phyloP scores from a whole-genome alignment of 805 yeast species.

The Kluyveromyces starmeri region DNA sequence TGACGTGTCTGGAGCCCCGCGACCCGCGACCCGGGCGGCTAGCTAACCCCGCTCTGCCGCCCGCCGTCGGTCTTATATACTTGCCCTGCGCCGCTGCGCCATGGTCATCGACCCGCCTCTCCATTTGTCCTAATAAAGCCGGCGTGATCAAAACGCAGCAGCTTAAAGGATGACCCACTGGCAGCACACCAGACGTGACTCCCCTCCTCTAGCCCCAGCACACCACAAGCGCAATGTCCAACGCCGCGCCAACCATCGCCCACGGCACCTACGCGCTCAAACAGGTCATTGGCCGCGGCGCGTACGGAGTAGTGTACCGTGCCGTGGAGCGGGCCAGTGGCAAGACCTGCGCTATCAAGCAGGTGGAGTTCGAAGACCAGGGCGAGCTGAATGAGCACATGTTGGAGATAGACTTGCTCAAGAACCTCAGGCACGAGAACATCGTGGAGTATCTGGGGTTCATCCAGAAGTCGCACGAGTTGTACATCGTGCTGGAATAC shows the following conservation, averaged over 20 bases:
- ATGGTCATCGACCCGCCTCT: too few relatives aligned
- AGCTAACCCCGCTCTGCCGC: too few relatives aligned
- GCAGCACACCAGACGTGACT: too few relatives aligned
- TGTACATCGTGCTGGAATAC: conserved; percentile 73
- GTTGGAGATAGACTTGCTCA: conserved; percentile 65
- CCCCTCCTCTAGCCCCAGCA: too few relatives aligned
- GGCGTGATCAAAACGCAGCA: too few relatives aligned
- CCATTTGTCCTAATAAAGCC: too few relatives aligned
- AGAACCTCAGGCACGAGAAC: conserved; percentile 74
- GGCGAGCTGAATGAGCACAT: conserved; percentile 53
- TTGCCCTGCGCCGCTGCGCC: too few relatives aligned
- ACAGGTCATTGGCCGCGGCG: conserved; percentile 79
- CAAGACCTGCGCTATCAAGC: conserved; percentile 72
- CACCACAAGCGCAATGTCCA: conserved; percentile 7
- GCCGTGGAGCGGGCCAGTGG: conserved; percentile 61
- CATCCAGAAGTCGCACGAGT: conserved; percentile 51
- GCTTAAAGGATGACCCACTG: too few relatives aligned
- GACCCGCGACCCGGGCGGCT: too few relatives aligned
- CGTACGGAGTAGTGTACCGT: conserved; percentile 78
- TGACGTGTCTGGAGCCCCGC: too few relatives aligned
- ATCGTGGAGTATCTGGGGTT: conserved; percentile 91
- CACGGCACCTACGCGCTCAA: conserved; percentile 37
- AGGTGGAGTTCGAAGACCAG: conserved; percentile 61
- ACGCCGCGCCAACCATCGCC: conserved; percentile 1
- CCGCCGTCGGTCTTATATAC: too few relatives aligned